Evolutionary conservation across 768 basidiomycete genomes (phyloP), one percentile per base, ranked within the genome.

Genomic region (Paxillus rubicundulus): DNA sequence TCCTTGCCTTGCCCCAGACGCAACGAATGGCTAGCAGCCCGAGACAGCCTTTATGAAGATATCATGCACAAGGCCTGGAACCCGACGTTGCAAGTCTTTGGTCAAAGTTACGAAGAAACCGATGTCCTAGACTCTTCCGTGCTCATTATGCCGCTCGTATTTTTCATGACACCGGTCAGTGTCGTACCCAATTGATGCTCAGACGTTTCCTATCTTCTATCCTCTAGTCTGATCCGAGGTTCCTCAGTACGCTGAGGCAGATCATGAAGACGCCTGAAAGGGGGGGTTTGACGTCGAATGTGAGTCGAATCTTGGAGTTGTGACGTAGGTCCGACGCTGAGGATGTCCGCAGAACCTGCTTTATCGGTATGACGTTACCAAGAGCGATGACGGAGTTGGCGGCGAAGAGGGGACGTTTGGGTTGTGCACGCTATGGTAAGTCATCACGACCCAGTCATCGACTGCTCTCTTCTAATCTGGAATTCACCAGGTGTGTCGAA

Each of bases 321-420:
- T 50, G n/a, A 27, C 4, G 24, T 4, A 24, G 4, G 27, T 14
- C 56, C 12, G 13, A 44, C 38, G 14, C 46, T 56, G 37, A 57
- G 54, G 16, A 5, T 47, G 7, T 44, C 14, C 18, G n/a, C 57
- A 92, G 89, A 86, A 85, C 60, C 79, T 92, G 9, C 89, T 92
- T 6, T 96, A 89, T 64, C 85, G 95, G 8, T 98, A 98, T 68
- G 92, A 98, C 64, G 86, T 89, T 12, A 72, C 68, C 21, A 89
- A 89, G 66, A 85, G 90, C 0, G 86, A 89, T 52, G 96, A 98
- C 61, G 96, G 96, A 7, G 92, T 98, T 12, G 95, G 96, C 2
- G 94, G 95, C 1, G 92, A 96, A 57, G 95, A 97, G 70, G 95
- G 95, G 2, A 94, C 90, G 0, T 97, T 98, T 72, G 92, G 91